phyloP scores from a whole-genome alignment of 2,329 filamentous ascomycete genomes.

The Davidsoniella neocaledoniae region DNA sequence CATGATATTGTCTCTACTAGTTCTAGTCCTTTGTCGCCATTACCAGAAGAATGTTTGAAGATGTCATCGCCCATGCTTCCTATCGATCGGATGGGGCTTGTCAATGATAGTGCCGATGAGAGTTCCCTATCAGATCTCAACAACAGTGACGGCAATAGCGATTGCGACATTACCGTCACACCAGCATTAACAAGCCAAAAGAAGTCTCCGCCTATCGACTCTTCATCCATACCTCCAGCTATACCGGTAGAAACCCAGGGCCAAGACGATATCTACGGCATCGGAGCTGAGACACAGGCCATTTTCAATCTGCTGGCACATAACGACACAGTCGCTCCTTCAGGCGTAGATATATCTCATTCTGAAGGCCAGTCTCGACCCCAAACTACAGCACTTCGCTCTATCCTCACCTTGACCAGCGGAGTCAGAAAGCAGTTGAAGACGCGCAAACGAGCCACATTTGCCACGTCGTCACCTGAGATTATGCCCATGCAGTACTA shows the following conservation, averaged over 20 bases:
- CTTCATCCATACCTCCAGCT: background rate
- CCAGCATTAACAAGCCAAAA: background rate
- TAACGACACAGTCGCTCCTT: background rate
- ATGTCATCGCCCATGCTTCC: background rate
- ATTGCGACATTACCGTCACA: conserved; percentile 1
- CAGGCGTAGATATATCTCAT: background rate
- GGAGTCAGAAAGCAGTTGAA: background rate
- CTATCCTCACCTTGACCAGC: no score
- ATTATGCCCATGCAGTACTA: conserved; percentile 10
- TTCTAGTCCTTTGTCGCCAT: background rate
- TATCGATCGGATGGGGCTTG: background rate
- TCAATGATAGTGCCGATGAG: background rate
- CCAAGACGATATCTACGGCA: conserved; percentile 15
- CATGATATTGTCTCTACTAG: background rate
- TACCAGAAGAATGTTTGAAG: background rate
- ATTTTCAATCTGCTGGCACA: conserved; percentile 4
- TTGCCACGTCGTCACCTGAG: conserved; percentile 8
- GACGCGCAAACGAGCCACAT: conserved; percentile 4
- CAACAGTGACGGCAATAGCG: background rate
- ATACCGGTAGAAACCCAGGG: background rate
- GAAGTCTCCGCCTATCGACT: background rate
- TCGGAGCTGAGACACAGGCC: conserved; percentile 19
- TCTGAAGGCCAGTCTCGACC: background rate
- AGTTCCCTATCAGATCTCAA: background rate
- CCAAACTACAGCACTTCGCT: background rate